Evolutionary conservation across 768 basidiomycete species (phyloP).

Genomic region (Lyophyllum decastes): DNA sequence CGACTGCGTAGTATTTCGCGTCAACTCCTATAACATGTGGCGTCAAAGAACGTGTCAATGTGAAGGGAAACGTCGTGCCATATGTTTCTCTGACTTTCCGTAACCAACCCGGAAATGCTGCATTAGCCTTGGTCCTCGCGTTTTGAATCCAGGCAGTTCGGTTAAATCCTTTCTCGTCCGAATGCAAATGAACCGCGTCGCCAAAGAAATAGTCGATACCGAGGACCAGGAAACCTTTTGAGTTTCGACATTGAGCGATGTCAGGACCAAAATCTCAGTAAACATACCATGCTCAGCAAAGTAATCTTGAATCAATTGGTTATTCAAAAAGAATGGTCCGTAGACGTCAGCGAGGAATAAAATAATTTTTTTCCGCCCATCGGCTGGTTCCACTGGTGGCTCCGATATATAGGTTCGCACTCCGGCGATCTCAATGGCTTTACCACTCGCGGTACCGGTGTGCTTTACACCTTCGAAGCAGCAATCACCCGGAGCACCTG

Average conservation of each 20-base stretch:
- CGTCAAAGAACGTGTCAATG: neutral
- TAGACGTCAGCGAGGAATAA: conserved; percentile 62
- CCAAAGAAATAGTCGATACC: conserved; percentile 69
- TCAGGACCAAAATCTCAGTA: neutral
- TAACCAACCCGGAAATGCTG: conserved; percentile 51
- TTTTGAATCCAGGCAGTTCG: conserved; percentile 43
- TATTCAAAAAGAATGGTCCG: conserved; percentile 60
- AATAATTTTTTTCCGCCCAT: conserved; percentile 42
- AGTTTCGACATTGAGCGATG: neutral
- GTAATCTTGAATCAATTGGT: conserved; percentile 62
- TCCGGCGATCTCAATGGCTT: conserved; percentile 37
- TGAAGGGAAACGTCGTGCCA: conserved; percentile 30
- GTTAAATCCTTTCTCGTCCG: conserved; percentile 39
- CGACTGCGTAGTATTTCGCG: conserved; percentile 46
- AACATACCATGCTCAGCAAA: conserved; percentile 56
- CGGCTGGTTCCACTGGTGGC: conserved; percentile 26
- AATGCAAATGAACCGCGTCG: conserved; percentile 46
- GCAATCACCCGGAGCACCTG: conserved; percentile 48
- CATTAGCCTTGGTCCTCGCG: conserved; percentile 33
- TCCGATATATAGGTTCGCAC: conserved; percentile 58
- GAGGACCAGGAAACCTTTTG: conserved; percentile 55
- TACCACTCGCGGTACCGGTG: conserved; percentile 47
- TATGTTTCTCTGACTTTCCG: conserved; percentile 48
- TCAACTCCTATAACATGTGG: conserved; percentile 20
- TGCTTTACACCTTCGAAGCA: conserved; percentile 58